phyloP scores from a whole-genome alignment of 495 filamentous ascomycete genomes.

The Podospora comata region DNA sequence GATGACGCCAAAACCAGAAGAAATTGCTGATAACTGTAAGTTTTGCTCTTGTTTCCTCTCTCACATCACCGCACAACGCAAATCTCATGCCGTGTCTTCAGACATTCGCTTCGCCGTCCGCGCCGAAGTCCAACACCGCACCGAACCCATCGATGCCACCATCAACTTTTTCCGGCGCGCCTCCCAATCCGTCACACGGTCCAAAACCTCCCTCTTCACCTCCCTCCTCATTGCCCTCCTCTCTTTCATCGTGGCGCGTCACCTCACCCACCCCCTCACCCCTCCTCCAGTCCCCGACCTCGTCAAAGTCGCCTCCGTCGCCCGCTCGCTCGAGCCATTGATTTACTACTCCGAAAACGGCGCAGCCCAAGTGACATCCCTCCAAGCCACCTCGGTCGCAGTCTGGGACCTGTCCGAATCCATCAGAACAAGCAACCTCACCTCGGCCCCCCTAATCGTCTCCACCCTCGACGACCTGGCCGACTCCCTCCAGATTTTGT shows the following conservation, averaged over 20 bases:
- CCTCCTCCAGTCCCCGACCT: slow-evolving; percentile 76
- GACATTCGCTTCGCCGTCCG: slow-evolving; percentile 83
- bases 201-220: slow-evolving; percentile 61
- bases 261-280: slow-evolving; percentile 63
- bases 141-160: slow-evolving; percentile 77
- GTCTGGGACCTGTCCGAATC: slow-evolving; percentile 91
- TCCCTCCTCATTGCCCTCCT: slow-evolving; percentile 55
- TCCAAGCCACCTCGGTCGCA: slow-evolving; percentile 84
- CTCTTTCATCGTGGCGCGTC: slow-evolving; percentile 57
- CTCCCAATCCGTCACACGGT: slow-evolving; percentile 56
- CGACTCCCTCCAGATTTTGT: slow-evolving; percentile 75
- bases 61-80: background rate
- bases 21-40: slow-evolving; percentile 39
- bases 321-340: slow-evolving; percentile 83
- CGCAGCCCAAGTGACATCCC: slow-evolving; percentile 73
- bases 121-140: slow-evolving; percentile 82
- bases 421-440: slow-evolving; percentile 84
- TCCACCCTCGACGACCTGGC: slow-evolving; percentile 76
- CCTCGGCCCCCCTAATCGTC: slow-evolving; percentile 79
- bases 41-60: slow-evolving; percentile 22
- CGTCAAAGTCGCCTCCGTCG: slow-evolving; percentile 82
- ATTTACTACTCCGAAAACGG: slow-evolving; percentile 91
- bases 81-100: slow-evolving; percentile 43
- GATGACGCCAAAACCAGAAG: slow-evolving; percentile 3
- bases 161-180: slow-evolving; percentile 59